Percentiles rank a stretch among this genome's conserved stretches.
These are phyloP conservation scores for Rhynchosporium graminicola DNA, from an alignment of 2,329 filamentous ascomycete species.

Conservation along the genomic window DNA sequence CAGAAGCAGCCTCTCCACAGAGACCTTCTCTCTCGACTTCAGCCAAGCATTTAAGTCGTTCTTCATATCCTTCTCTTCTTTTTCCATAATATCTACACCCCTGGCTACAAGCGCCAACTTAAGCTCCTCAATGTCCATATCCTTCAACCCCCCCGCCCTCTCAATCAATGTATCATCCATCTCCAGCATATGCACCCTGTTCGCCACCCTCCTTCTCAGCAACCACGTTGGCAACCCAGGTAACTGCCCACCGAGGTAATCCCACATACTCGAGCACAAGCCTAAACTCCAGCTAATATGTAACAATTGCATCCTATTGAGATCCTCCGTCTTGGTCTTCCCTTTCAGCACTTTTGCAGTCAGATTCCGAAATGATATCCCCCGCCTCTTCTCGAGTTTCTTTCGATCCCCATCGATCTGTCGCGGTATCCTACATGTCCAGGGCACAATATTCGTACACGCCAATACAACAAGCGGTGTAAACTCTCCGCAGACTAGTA, in stretches of 20 bases:
- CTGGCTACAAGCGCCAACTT: slow-evolving; percentile 70
- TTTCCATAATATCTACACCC: slow-evolving; percentile 58
- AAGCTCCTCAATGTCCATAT: slow-evolving; percentile 64
- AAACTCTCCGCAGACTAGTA: slow-evolving; percentile 82
- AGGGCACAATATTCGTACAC: slow-evolving; percentile 71
- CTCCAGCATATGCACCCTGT: slow-evolving; percentile 62
- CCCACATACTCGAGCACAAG: slow-evolving; percentile 45
- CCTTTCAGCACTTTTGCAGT: slow-evolving; percentile 34
- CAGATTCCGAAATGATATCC: slow-evolving; percentile 49
- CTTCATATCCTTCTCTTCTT: slow-evolving; percentile 42
- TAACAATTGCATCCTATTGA: slow-evolving; percentile 44
- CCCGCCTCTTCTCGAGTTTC: slow-evolving; percentile 54
- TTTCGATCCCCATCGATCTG: slow-evolving; percentile 65
- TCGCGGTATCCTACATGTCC: slow-evolving; percentile 77
- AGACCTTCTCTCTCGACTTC: slow-evolving; percentile 39
- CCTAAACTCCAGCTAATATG: slow-evolving; percentile 47
- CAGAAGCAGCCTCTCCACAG: slow-evolving; percentile 38
- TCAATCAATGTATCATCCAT: slow-evolving; percentile 71
- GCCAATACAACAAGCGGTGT: slow-evolving; percentile 77
- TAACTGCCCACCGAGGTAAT: slow-evolving; percentile 45
- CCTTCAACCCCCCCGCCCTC: slow-evolving; percentile 59
- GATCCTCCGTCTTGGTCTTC: slow-evolving; percentile 30
- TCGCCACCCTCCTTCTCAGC: slow-evolving; percentile 54
- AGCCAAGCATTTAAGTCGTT: slow-evolving; percentile 45
- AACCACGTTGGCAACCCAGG: slow-evolving; percentile 48